These are phyloP conservation scores for Castanea crenata DNA, from an alignment of 306 rosid genomes.

Conservation along the genomic window DNA sequence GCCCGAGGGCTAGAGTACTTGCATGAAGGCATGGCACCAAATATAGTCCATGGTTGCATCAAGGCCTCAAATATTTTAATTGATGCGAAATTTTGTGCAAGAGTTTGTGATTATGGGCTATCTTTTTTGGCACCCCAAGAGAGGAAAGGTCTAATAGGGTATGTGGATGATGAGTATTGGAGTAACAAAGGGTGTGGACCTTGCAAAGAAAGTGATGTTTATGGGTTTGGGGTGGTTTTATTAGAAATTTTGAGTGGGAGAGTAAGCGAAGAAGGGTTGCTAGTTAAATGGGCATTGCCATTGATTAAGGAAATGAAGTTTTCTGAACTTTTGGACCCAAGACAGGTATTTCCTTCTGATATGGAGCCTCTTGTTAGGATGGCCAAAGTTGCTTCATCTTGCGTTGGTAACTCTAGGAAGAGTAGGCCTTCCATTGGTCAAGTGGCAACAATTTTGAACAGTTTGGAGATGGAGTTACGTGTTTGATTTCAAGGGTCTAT, in stretches of 20 bases:
- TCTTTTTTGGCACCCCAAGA: conserved; percentile 52
- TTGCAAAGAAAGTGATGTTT: conserved; percentile 77
- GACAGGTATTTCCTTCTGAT: conserved; percentile 50
- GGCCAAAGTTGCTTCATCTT: conserved; percentile 84
- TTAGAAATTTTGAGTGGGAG: conserved; percentile 86
- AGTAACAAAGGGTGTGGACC: conserved; percentile 22
- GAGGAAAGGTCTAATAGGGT: conserved; percentile 49
- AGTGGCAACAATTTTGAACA: conserved; percentile 67
- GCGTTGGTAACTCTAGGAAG: conserved; percentile 73
- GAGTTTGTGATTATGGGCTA: conserved; percentile 70
- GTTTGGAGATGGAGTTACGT: conserved; percentile 49
- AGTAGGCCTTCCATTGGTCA: conserved; percentile 73
- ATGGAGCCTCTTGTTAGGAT: conserved; percentile 49
- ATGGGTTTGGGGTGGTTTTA: conserved; percentile 77
- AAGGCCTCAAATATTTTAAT: conserved; percentile 70
- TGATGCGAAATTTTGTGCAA: conserved; percentile 53
- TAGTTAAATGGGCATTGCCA: conserved; percentile 80
- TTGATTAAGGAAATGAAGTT: conserved; percentile 61
- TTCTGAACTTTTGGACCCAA: conserved; percentile 61
- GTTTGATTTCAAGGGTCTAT: conserved; percentile 8
- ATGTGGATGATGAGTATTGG: conserved; percentile 80
- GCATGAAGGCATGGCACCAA: conserved; percentile 72
- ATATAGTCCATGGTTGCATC: conserved; percentile 74
- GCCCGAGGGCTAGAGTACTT: conserved; percentile 79
- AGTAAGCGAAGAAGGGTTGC: conserved; percentile 54